These are phyloP conservation scores for Tulasnella sp. DNA, from an alignment of 768 basidiomycete species.

Conservation along the genomic window DNA sequence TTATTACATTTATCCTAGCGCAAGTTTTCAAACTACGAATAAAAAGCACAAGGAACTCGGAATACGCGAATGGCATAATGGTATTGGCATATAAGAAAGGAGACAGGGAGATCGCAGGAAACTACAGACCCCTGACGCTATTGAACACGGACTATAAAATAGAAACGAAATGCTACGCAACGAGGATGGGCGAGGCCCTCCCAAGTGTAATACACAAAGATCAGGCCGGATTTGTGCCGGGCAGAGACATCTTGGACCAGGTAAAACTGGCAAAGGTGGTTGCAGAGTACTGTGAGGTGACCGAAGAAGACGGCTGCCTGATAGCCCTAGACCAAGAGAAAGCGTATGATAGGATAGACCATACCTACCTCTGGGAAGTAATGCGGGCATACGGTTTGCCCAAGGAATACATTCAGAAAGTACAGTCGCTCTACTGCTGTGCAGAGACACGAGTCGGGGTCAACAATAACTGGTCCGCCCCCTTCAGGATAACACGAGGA, in stretches of 20 bases:
- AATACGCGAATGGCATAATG: constrained; percentile 3
- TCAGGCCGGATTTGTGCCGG: constrained; percentile 7
- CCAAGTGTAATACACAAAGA: neutral
- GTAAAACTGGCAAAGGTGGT: constrained; percentile 2
- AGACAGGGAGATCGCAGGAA: neutral
- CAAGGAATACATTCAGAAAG: neutral
- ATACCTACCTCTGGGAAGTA: constrained; percentile 5
- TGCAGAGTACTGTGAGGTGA: constrained; percentile 3
- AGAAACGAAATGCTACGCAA: neutral
- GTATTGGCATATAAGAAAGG: constrained; percentile 2
- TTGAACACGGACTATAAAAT: constrained; percentile 8
- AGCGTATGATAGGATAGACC: constrained; percentile 11
- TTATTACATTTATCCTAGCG: neutral
- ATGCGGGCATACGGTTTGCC: neutral
- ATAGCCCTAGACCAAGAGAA: neutral
- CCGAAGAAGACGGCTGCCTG: neutral
- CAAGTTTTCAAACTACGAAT: neutral
- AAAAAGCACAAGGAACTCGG: neutral
- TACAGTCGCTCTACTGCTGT: neutral
- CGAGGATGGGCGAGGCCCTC: neutral
- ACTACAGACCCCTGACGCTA: constrained; percentile 11
- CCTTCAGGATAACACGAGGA: constrained; percentile 1
- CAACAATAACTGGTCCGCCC: neutral
- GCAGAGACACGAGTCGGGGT: neutral
- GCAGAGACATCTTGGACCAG: constrained; percentile 4